Evolutionary conservation across 2,329 filamentous ascomycete species (phyloP).

Genomic region (Rutstroemia sydowiana): DNA sequence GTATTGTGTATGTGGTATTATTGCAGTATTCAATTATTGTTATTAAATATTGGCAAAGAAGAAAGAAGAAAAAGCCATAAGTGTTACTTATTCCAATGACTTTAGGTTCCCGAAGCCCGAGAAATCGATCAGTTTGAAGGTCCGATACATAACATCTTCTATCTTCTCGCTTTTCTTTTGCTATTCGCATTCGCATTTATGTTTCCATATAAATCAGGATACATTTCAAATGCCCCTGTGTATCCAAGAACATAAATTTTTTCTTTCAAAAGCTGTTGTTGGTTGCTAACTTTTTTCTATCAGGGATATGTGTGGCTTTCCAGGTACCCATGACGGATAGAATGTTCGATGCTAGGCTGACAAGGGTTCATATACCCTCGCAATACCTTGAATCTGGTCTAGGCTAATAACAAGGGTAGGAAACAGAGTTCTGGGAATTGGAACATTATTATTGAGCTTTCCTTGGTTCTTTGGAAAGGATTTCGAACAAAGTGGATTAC

Average conservation of each 20-base stretch:
- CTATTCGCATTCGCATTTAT: too few species aligned
- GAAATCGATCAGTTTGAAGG: neutral
- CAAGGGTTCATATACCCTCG: constrained; percentile 2
- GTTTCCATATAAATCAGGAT: neutral
- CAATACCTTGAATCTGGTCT: constrained; percentile 5
- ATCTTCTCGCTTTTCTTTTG: neutral
- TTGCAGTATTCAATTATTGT: neutral
- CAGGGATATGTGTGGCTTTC: neutral
- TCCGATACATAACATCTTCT: neutral
- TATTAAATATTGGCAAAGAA: too few species aligned
- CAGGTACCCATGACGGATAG: neutral
- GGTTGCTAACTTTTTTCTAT: neutral
- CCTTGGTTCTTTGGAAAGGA: constrained; percentile 1
- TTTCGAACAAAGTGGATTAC: constrained; percentile 9
- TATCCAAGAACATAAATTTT: neutral
- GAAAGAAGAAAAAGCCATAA: neutral
- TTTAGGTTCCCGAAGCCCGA: neutral
- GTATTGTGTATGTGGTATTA: neutral
- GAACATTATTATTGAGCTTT: neutral
- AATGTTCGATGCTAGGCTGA: constrained; percentile 3
- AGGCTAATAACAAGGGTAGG: constrained; percentile 7
- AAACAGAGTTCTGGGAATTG: constrained; percentile 16
- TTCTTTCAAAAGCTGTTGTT: neutral
- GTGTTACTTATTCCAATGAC: neutral
- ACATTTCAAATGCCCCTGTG: neutral